Evolutionary conservation across 2,329 filamentous ascomycete species (phyloP), one percentile per base, ranked within the genome.

Genomic region (Penicillium sp.): DNA sequence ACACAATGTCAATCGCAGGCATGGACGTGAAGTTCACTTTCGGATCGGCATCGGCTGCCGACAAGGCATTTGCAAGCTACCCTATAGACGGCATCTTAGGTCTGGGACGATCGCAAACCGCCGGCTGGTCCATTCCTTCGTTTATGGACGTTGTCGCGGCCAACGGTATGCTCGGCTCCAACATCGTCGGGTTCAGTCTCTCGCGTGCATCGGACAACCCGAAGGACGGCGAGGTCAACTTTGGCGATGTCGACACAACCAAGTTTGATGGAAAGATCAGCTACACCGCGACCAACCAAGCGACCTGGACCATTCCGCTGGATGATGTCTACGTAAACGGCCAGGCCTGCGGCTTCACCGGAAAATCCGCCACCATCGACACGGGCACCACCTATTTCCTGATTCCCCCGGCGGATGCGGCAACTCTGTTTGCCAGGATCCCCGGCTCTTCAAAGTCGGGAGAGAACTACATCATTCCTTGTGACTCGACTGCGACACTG

Each of bases 61-160:
- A 88, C 1, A 71, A 81, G 44, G 84, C 93, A 55, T 95, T 95
- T 67, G 71, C 75, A 25, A 79, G 80, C 45, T 95, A 92, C 60
- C 86, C 88, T 1, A 90, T 95, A 69, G 90, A 95, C 66, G 90
- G 90, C 23, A 95, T 95, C 42, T 73, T 95, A 2, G 90, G 89
- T 3, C 72, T 95, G 23, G 86, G 87, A 13, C 83, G 84, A 59
- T 79, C 78, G 53, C 73, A 76, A 9, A 79, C 79, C 2, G 75
- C 73, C 31, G 78, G 66, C 3, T 65, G 74, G 50, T 64, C 64
- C 3, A 63, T 79, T 4, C 80, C 86, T 18, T 88, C 83, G 39
- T 84, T 93, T 59, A 76, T 93, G 65, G 75, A 85, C 33, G 72
- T 78, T 1, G 70, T 95, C 39, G 73, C 75, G 13, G 62, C 78